Conservation (phyloP, 352 stramenopile species). For the Globisporangium cylindrosporum region DNA sequence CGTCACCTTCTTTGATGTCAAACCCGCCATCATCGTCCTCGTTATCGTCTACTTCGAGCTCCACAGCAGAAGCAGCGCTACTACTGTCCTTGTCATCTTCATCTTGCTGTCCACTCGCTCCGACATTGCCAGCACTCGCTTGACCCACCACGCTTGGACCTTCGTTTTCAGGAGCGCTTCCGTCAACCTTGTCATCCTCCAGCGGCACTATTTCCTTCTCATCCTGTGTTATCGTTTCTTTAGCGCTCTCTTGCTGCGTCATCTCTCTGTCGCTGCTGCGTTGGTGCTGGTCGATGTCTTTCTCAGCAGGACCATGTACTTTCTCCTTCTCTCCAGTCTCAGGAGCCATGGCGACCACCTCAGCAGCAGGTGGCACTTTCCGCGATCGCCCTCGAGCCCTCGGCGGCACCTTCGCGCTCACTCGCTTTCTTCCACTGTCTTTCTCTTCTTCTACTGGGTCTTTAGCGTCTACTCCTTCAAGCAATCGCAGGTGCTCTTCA, state of each 20-base stretch:
- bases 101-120: background rate
- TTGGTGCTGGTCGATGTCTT: background rate
- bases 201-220: background rate
- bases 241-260: background rate
- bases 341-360: background rate
- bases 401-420: background rate
- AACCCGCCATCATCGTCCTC: background rate
- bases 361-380: background rate
- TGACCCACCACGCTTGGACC: background rate
- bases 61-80: background rate
- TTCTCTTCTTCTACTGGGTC: slow-evolving; percentile 3
- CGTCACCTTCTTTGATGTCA: background rate
- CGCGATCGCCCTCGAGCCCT: background rate
- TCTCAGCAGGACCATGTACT: background rate
- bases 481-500: background rate
- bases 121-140: background rate
- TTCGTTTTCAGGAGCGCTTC: background rate
- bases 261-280: background rate
- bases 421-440: background rate
- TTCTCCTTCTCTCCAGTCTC: background rate
- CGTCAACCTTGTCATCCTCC: background rate
- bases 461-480: background rate
- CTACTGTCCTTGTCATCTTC: background rate
- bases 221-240: background rate
- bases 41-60: background rate